A percentile compares a stretch with the other conserved stretches of the same genome.
Conservation (phyloP, 2,329 filamentous ascomycete genomes). For the Pseudogymnoascus sp. region DNA sequence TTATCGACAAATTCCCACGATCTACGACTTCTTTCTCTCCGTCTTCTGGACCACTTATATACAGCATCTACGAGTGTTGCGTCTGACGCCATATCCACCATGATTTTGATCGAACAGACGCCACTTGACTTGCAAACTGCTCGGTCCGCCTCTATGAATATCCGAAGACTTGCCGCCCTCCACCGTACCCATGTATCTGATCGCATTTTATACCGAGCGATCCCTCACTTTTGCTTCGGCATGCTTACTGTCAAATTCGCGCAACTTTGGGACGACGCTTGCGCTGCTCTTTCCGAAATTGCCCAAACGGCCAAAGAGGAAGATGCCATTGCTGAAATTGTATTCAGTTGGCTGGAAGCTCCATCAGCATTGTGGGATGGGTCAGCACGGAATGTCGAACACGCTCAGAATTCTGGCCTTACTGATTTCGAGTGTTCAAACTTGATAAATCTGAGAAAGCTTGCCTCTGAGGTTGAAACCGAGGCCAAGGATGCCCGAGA, state of each 20-base stretch:
- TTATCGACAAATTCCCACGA: slow-evolving; percentile 67
- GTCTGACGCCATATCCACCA: slow-evolving; percentile 48
- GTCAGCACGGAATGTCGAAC: slow-evolving; percentile 29
- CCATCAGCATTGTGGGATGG: slow-evolving; percentile 47
- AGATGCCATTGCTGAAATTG: slow-evolving; percentile 58
- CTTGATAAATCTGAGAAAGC: slow-evolving; percentile 47
- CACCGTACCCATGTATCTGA: slow-evolving; percentile 50
- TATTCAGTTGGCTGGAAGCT: slow-evolving; percentile 67
- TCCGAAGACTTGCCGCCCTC: slow-evolving; percentile 58
- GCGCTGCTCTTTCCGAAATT: slow-evolving; percentile 66
- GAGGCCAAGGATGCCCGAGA: slow-evolving; percentile 45
- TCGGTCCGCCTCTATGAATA: slow-evolving; percentile 72
- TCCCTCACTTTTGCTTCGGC: slow-evolving; percentile 81
- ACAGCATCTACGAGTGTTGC: slow-evolving; percentile 38
- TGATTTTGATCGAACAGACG: slow-evolving; percentile 72
- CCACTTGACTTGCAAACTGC: slow-evolving; percentile 68
- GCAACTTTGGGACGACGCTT: slow-evolving; percentile 79
- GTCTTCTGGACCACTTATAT: slow-evolving; percentile 57
- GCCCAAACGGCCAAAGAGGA: slow-evolving; percentile 63
- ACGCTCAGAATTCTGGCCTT: slow-evolving; percentile 33
- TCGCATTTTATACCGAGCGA: slow-evolving; percentile 59
- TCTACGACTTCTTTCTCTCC: slow-evolving; percentile 63
- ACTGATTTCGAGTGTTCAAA: slow-evolving; percentile 85
- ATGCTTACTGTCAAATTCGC: slow-evolving; percentile 78
- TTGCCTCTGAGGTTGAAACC: slow-evolving; percentile 43